phyloP scores from a whole-genome alignment of 345 rosid species.

The Salix udensis region DNA sequence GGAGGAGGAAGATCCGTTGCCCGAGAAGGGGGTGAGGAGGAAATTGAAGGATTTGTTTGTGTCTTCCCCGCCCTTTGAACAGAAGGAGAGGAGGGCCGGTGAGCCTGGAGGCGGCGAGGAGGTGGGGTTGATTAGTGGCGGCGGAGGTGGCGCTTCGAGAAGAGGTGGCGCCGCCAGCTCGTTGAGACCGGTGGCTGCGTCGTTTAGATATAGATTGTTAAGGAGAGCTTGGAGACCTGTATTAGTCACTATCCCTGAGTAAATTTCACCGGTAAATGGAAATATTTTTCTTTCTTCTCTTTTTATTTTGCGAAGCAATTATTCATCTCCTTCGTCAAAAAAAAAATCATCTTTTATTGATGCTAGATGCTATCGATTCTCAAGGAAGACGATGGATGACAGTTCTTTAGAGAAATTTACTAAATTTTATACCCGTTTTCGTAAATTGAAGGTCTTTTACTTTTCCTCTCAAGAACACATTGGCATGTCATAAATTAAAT shows the following conservation, averaged over 20 bases:
- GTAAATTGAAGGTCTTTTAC: background rate
- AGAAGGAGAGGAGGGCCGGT: conserved; percentile 16
- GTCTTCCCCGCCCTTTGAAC: conserved; percentile 70
- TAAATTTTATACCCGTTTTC: background rate
- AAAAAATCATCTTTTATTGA: too few species aligned
- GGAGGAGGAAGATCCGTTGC: conserved; percentile 19
- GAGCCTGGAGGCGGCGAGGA: conserved; percentile 5
- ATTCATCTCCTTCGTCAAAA: too few species aligned
- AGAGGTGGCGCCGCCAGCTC: conserved; percentile 30
- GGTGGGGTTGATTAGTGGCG: background rate
- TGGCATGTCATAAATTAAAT: too few species aligned
- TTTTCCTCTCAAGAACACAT: background rate
- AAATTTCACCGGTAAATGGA: conserved; percentile 20
- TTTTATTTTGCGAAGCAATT: background rate
- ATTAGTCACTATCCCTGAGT: conserved; percentile 77
- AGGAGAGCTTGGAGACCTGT: conserved; percentile 87
- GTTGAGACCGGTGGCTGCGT: conserved; percentile 45
- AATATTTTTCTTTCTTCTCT: conserved; percentile 5
- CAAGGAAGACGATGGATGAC: too few species aligned
- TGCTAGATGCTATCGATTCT: too few species aligned
- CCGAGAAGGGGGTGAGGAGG: conserved; percentile 41
- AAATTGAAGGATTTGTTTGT: conserved; percentile 78
- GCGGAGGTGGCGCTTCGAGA: conserved; percentile 11
- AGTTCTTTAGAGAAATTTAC: background rate
- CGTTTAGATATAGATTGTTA: conserved; percentile 59